A percentile compares a stretch with the other conserved stretches of the same genome.
Evolutionary conservation across 2,329 filamentous ascomycete genomes (phyloP).

Genomic region (Alternaria metachromatica): DNA sequence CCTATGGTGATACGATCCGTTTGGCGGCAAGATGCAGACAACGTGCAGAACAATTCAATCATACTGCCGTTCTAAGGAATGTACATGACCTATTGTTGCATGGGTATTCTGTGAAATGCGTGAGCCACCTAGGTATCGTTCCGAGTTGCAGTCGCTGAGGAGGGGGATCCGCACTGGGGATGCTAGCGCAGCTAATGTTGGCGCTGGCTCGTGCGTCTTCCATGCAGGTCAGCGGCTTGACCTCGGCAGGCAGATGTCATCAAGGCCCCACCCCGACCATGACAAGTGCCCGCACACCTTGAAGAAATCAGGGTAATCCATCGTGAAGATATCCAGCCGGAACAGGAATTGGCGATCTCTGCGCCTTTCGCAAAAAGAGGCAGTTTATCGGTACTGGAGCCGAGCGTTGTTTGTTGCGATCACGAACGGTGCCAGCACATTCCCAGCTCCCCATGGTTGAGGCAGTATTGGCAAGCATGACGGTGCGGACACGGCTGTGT

Average conservation of each 20-base stretch:
- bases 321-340: background rate
- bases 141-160: constrained; percentile 7
- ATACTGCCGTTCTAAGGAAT: background rate
- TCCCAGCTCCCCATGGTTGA: background rate
- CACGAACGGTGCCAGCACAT: background rate
- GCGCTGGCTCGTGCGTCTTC: constrained; percentile 9
- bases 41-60: background rate
- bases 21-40: background rate
- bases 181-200: constrained; percentile 15
- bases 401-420: background rate
- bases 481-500: background rate
- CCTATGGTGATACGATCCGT: background rate
- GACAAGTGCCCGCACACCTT: constrained; percentile 2
- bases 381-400: background rate
- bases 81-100: background rate
- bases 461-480: background rate
- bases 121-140: background rate
- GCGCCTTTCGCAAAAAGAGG: background rate
- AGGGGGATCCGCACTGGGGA: constrained; percentile 12
- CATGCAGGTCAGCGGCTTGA: constrained; percentile 22
- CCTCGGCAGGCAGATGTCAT: constrained; percentile 18
- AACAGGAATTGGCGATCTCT: background rate
- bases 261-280: constrained; percentile 5
- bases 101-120: background rate
- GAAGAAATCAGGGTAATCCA: background rate